Base-by-base conservation (phyloP, 148 eudicot genomes). In the Rhododendron mucronatum region DNA sequence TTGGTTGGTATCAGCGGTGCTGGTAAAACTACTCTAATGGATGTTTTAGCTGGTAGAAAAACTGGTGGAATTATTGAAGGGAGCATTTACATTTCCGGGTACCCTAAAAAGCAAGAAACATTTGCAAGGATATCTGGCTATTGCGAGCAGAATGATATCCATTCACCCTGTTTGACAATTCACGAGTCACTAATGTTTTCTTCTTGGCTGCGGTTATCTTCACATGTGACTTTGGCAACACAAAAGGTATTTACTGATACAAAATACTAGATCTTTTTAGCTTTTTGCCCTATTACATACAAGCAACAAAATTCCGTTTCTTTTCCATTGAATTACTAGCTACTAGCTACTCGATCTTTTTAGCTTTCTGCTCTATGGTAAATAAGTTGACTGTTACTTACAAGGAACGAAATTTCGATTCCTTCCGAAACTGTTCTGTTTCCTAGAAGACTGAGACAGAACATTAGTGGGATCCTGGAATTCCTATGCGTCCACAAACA, bases 21-120 rank as follows among this genome's bases (percentile, higher is more conserved):
- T 88, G 99, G 99, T 53, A 97, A 97, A 91, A 97, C 99, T 53
- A 97, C 99, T 89, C 93, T 97, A 55, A 97, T 97, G 99, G 99
- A 97, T 90, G 99, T 97, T 41, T 89, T 95, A 83, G 98, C 99
- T 51, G 98, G 98, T 84, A 89, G 99, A 89, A 97, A 97, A 94
- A 97, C 99, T 4, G 98, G 99, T 20, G 99, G 99, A 85, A 87
- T 85, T 50, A 91, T 97, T 59, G 95, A 92, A 88, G 99, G 99
- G 67, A 82, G 51, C 77, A 93, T 95, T 80, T 93, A 88, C 87
- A 93, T 95, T 79, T 96, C 98, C 39, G 99, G 99, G 37, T 94
- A 92, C 88, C 98, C 96, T 18, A 95, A 97, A 88, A 94, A 89
- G 85, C 98, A 95, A 89, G 98, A 94, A 84, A 94, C 98, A 18